These are phyloP conservation scores for Rhizophlyctis rosea DNA, from an alignment of 192 early-diverging fungal species.

Conservation along the genomic window DNA sequence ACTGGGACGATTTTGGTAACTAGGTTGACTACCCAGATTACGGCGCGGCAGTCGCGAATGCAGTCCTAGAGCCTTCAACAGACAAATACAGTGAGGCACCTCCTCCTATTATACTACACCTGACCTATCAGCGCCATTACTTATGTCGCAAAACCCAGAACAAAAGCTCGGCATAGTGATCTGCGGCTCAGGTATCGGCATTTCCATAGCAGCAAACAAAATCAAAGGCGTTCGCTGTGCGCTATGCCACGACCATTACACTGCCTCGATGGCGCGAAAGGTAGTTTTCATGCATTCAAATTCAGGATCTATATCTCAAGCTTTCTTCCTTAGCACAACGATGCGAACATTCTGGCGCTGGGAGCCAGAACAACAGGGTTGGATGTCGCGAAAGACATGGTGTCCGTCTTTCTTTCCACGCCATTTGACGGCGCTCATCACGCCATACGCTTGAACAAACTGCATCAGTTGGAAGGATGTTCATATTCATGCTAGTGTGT, in stretches of 20 bases:
- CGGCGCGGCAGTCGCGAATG: constrained; percentile 19
- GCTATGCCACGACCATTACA: constrained; percentile 35
- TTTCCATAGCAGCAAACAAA: constrained; percentile 37
- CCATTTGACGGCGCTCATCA: constrained; percentile 30
- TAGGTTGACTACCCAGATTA: constrained; percentile 38
- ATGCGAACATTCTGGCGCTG: constrained; percentile 35
- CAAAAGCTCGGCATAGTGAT: constrained; percentile 26
- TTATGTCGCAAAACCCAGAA: constrained; percentile 1
- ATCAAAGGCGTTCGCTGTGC: constrained; percentile 35
- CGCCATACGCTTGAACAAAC: constrained; percentile 12
- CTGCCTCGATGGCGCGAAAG: constrained; percentile 29
- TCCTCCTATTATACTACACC: neutral
- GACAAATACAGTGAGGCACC: neutral
- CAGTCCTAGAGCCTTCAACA: constrained; percentile 8
- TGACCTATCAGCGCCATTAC: neutral
- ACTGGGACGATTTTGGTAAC: no score
- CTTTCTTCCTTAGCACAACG: constrained; percentile 24
- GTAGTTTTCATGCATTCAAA: no score
- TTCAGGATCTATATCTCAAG: neutral
- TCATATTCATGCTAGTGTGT: no score
- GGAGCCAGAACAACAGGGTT: constrained; percentile 25
- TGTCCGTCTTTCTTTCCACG: constrained; percentile 26
- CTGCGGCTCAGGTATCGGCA: constrained; percentile 38
- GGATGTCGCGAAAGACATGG: constrained; percentile 35
- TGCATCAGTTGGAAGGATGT: constrained; percentile 24